These are phyloP conservation scores for Eremomyces bilateralis DNA, from an alignment of 495 filamentous ascomycete species.

Conservation along the genomic window DNA sequence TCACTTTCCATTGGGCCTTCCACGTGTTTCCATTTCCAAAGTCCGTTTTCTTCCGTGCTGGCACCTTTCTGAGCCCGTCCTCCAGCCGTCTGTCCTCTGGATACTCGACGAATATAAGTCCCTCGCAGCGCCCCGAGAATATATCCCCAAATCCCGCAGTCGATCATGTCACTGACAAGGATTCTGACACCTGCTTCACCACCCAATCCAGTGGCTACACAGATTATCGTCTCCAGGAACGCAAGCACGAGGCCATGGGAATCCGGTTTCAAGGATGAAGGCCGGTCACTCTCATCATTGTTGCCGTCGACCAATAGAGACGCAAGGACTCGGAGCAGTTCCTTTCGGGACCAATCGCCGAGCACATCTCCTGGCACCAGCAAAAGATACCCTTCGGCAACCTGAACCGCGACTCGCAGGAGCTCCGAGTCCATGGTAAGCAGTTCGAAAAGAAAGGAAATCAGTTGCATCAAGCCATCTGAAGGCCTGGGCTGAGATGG, in stretches of 20 bases:
- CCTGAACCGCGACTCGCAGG: conserved; percentile 44
- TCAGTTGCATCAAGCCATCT: conserved; percentile 33
- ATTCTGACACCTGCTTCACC: conserved; percentile 38
- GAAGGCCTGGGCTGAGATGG: conserved; percentile 15
- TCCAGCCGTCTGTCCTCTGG: conserved; percentile 23
- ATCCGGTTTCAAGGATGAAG: conserved; percentile 42
- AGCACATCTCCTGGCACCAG: conserved; percentile 61
- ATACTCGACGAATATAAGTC: conserved; percentile 44
- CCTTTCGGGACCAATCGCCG: conserved; percentile 33
- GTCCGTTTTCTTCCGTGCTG: no score
- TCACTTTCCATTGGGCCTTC: conserved; percentile 53
- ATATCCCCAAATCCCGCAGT: conserved; percentile 39
- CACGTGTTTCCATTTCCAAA: no score
- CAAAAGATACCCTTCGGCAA: conserved; percentile 58
- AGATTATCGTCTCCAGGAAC: conserved; percentile 50
- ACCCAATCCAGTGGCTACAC: conserved; percentile 42
- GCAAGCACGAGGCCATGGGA: conserved; percentile 42
- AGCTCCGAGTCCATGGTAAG: conserved; percentile 49
- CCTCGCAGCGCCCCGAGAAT: conserved; percentile 44
- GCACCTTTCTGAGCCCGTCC: conserved; percentile 26
- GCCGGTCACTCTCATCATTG: no score
- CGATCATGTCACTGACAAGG: conserved; percentile 42
- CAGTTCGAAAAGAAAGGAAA: conserved; percentile 44
- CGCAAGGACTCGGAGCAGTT: conserved; percentile 34
- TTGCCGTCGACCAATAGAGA: conserved; percentile 27